Conservation (phyloP, 2,329 filamentous ascomycete species). For the Botrytis deweyae region DNA sequence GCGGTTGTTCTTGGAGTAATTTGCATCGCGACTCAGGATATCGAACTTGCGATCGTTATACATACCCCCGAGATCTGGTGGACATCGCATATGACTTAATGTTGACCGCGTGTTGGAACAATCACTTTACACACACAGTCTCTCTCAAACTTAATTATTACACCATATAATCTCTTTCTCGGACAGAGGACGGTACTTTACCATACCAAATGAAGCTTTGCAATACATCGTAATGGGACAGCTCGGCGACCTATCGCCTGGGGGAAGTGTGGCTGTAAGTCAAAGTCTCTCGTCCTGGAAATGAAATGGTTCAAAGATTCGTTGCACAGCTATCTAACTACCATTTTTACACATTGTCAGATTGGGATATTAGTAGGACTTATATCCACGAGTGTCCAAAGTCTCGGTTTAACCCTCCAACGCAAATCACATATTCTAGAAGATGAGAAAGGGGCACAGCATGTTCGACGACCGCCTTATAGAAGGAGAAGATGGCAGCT, state of each 20-base stretch:
- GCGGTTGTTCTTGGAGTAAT: conserved; percentile 12
- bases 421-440: conserved; percentile 98
- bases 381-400: conserved; percentile 90
- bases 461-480: conserved; percentile 82
- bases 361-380: conserved; percentile 92
- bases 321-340: conserved; percentile 17
- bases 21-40: conserved; percentile 18
- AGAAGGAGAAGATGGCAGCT: conserved; percentile 91
- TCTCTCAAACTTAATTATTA: conserved; percentile 6
- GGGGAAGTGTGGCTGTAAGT: conserved; percentile 72
- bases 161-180: conserved; percentile 15
- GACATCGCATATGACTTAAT: conserved; percentile 22
- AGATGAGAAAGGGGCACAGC: conserved; percentile 80
- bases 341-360: conserved; percentile 46
- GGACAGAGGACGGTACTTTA: conserved; percentile 22
- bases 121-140: conserved; percentile 13
- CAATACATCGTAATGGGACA: conserved; percentile 58
- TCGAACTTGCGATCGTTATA: conserved; percentile 12
- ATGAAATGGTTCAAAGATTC: conserved; percentile 27
- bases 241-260: conserved; percentile 73
- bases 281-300: conserved; percentile 24
- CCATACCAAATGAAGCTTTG: conserved; percentile 37
- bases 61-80: conserved; percentile 8
- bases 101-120: conserved; percentile 19
- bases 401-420: conserved; percentile 90